Conservation (phyloP, 2,329 filamentous ascomycete genomes). For the Neophaeococcomyces mojaviensis region DNA sequence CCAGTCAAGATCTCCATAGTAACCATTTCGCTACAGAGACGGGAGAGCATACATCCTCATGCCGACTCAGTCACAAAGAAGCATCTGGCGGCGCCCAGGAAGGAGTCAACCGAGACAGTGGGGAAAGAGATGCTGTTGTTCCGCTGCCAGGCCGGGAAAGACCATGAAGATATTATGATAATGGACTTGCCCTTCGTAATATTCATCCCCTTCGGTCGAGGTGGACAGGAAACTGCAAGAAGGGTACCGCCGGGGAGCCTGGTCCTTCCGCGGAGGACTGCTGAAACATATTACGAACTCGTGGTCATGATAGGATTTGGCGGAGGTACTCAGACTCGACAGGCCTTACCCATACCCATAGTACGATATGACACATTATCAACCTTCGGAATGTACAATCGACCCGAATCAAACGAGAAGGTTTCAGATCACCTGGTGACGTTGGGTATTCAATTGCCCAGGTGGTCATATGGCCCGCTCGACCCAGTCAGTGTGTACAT, state of each 20-base stretch:
- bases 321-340: constrained; percentile 77
- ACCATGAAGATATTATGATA: constrained; percentile 79
- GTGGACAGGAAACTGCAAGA: constrained; percentile 80
- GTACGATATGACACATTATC: constrained; percentile 92
- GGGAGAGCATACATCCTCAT: constrained; percentile 92
- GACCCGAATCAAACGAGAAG: constrained; percentile 77
- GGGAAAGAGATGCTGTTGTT: constrained; percentile 93
- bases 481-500: constrained; percentile 96
- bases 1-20: constrained; percentile 88
- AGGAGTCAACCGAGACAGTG: constrained; percentile 85
- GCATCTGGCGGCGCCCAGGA: constrained; percentile 78
- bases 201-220: constrained; percentile 90
- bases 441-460: constrained; percentile 80
- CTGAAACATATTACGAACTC: constrained; percentile 93
- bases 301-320: constrained; percentile 94
- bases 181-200: constrained; percentile 98
- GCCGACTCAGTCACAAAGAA: constrained; percentile 92
- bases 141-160: constrained; percentile 72
- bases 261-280: constrained; percentile 83
- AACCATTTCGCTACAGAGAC: constrained; percentile 83
- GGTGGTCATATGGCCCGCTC: constrained; percentile 92
- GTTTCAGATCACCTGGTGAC: constrained; percentile 87
- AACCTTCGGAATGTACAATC: constrained; percentile 99
- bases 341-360: constrained; percentile 82
- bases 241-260: constrained; percentile 88